Percentiles rank a stretch among this genome's conserved stretches.
phyloP scores from a whole-genome alignment of 139 green algal species.

The Asterochloris sp. region DNA sequence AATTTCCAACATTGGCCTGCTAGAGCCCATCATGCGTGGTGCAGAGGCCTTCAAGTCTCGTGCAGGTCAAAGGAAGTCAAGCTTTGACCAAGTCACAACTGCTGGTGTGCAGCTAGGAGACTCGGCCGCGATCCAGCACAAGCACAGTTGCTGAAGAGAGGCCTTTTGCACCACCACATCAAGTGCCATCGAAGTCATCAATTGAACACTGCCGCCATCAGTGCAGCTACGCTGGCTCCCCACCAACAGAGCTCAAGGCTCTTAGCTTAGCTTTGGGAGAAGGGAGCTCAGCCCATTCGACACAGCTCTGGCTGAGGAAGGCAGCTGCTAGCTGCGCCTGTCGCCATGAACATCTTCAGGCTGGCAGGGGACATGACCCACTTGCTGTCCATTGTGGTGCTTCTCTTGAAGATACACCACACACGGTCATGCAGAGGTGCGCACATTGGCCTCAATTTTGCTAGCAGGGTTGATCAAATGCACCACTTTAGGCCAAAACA shows the following conservation, averaged over 20 bases:
- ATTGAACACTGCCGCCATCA: background rate
- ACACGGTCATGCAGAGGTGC: conserved; percentile 91
- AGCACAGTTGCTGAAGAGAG: background rate
- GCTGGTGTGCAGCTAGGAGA: too few species aligned
- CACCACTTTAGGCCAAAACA: background rate
- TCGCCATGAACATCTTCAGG: conserved; percentile 89
- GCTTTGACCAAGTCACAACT: too few species aligned
- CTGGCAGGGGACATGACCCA: conserved; percentile 95
- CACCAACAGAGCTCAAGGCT: background rate
- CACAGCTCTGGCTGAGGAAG: background rate
- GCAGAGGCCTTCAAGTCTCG: too few species aligned
- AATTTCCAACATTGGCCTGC: too few species aligned
- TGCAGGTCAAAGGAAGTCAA: too few species aligned
- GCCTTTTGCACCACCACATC: background rate
- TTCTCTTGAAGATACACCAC: conserved; percentile 95
- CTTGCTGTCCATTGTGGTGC: conserved; percentile 86
- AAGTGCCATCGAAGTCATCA: background rate
- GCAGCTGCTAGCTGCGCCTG: background rate
- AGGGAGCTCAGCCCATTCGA: background rate
- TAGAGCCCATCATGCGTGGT: too few species aligned
- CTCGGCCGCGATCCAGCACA: too few species aligned
- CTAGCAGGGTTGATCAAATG: background rate
- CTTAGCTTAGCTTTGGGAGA: background rate
- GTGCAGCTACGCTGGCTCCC: too few species aligned
- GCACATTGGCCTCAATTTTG: background rate